Conservation (phyloP, 2,329 filamentous ascomycete species). For the Cladorrhinum sp. region DNA sequence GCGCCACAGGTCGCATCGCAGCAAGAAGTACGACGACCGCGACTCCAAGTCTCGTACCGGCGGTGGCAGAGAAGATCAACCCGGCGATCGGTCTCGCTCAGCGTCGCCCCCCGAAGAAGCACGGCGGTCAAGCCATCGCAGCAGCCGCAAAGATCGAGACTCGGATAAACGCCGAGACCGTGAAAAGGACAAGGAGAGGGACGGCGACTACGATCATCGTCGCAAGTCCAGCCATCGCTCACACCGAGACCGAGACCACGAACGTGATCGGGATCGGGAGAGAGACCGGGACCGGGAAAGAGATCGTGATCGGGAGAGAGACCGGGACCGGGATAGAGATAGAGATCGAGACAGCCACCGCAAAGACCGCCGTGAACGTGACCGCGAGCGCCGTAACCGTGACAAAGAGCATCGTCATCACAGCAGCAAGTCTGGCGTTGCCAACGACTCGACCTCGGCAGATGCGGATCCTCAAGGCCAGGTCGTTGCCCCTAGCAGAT, state of each 20-base stretch:
- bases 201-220: conserved; percentile 37
- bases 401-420: conserved; percentile 39
- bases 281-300: conserved; percentile 39
- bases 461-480: background rate
- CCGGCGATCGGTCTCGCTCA: conserved; percentile 60
- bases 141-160: conserved; percentile 46
- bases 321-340: conserved; percentile 42
- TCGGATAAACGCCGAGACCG: conserved; percentile 40
- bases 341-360: conserved; percentile 28
- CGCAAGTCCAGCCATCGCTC: conserved; percentile 22
- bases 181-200: conserved; percentile 42
- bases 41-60: conserved; percentile 39
- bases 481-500: conserved; percentile 11
- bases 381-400: conserved; percentile 40
- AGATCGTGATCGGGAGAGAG: conserved; percentile 34
- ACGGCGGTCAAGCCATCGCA: conserved; percentile 57
- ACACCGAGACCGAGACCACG: conserved; percentile 23
- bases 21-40: conserved; percentile 45
- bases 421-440: conserved; percentile 31
- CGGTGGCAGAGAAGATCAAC: conserved; percentile 36
- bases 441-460: conserved; percentile 20
- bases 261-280: conserved; percentile 38
- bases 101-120: conserved; percentile 59
- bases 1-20: conserved; percentile 50
- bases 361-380: conserved; percentile 46